A percentile compares a stretch with the other conserved stretches of the same genome.
phyloP scores from a whole-genome alignment of 768 basidiomycete genomes.

The Hericium erinaceus region DNA sequence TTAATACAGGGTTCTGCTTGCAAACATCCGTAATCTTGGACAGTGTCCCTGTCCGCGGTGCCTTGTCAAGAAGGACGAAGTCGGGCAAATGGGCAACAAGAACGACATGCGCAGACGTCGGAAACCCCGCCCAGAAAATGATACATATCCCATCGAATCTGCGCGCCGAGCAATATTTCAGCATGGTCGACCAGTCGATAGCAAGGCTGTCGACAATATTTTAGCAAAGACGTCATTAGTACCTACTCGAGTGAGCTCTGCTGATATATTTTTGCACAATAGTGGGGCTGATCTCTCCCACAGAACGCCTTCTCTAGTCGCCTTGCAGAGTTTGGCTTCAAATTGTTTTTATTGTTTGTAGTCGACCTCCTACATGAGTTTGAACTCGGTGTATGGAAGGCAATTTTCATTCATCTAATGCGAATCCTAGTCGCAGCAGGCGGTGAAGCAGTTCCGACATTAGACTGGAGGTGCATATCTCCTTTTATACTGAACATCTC shows the following conservation, averaged over 20 bases:
- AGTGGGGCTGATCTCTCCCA: too few species aligned
- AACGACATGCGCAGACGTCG: constrained; percentile 11
- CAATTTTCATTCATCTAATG: constrained; percentile 28
- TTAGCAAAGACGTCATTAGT: constrained; percentile 20
- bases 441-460: background rate
- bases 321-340: constrained; percentile 16
- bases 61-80: constrained; percentile 16
- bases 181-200: background rate
- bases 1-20: constrained; percentile 17
- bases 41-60: constrained; percentile 25
- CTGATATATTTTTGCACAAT: background rate
- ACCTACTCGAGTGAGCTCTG: constrained; percentile 19
- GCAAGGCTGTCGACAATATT: constrained; percentile 1
- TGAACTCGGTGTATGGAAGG: constrained; percentile 32
- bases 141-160: background rate
- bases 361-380: constrained; percentile 33
- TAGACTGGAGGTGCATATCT: too few species aligned
- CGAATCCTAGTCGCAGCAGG: constrained; percentile 20
- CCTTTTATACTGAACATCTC: too few species aligned
- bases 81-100: constrained; percentile 7
- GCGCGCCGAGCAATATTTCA: background rate
- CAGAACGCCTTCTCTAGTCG: constrained; percentile 28
- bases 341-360: constrained; percentile 21
- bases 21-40: constrained; percentile 17
- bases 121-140: constrained; percentile 3